These are phyloP conservation scores for Agrocybe praecox DNA, from an alignment of 768 basidiomycete genomes.

Conservation along the genomic window DNA sequence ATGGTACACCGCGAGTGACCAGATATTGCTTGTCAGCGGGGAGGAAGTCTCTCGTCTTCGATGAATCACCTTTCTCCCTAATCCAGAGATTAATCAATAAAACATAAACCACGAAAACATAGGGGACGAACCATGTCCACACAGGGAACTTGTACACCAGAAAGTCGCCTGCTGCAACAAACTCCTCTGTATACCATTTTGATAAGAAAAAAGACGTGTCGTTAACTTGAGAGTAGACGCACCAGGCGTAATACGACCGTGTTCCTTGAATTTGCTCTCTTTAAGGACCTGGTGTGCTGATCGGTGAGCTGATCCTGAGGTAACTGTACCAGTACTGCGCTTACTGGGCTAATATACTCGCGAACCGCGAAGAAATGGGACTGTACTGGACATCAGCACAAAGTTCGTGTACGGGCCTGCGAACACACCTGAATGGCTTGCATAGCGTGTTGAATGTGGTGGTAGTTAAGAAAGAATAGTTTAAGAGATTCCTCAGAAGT, in stretches of 20 bases:
- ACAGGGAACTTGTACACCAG: slow-evolving; percentile 97
- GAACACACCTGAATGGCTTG: slow-evolving; percentile 42
- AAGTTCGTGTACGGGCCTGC: neutral
- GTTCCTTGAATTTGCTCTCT: slow-evolving; percentile 99
- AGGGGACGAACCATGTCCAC: slow-evolving; percentile 82
- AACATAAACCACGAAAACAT: neutral
- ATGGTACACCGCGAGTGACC: slow-evolving; percentile 94
- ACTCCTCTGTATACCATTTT: slow-evolving; percentile 70
- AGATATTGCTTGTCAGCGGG: slow-evolving; percentile 96
- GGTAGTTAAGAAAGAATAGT: slow-evolving; percentile 17
- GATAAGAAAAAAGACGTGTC: slow-evolving; percentile 19
- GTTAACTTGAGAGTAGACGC: slow-evolving; percentile 21
- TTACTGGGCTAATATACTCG: slow-evolving; percentile 90
- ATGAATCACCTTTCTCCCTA: slow-evolving; percentile 93
- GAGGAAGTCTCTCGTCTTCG: slow-evolving; percentile 89
- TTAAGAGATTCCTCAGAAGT: slow-evolving; percentile 28
- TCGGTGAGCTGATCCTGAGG: slow-evolving; percentile 25
- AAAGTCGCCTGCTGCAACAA: slow-evolving; percentile 97
- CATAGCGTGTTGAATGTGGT: slow-evolving; percentile 26
- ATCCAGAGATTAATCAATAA: slow-evolving; percentile 4
- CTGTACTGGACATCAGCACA: slow-evolving; percentile 37
- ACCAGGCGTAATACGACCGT: slow-evolving; percentile 96
- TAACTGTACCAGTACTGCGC: slow-evolving; percentile 24
- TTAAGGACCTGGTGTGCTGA: slow-evolving; percentile 75
- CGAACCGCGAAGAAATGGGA: slow-evolving; percentile 93